phyloP scores from a whole-genome alignment of 2,329 filamentous ascomycete species.

The Thyridium curvatum region DNA sequence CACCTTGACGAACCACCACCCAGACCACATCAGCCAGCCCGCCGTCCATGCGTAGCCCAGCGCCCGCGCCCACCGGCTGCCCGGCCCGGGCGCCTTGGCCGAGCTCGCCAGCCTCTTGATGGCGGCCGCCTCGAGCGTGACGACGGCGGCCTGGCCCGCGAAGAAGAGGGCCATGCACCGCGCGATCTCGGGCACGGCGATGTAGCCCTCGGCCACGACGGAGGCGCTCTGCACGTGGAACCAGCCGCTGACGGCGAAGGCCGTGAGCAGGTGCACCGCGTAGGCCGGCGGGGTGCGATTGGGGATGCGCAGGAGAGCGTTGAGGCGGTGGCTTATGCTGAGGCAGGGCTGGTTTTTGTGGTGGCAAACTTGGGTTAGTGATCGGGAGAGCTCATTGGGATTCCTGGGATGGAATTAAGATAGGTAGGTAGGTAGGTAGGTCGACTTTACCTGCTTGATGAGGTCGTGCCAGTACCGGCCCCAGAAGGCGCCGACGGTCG shows the following conservation, averaged over 20 bases:
- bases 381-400: no score
- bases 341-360: neutral
- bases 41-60: neutral
- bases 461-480: constrained; percentile 11
- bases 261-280: neutral
- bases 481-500: constrained; percentile 9
- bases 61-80: neutral
- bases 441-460: constrained; percentile 5
- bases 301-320: neutral
- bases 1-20: neutral
- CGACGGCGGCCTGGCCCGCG: neutral
- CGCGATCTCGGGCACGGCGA: neutral
- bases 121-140: neutral
- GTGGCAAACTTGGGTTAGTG: no score
- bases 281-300: neutral
- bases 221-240: neutral
- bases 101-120: neutral
- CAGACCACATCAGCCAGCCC: neutral
- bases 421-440: neutral
- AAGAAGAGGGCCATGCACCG: neutral
- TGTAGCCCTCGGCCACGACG: neutral
- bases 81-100: neutral
- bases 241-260: neutral
- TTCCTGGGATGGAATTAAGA: neutral
- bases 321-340: neutral